phyloP scores from a whole-genome alignment of 1,284 basidiomycete genomes.

The Megacollybia platyphylla region DNA sequence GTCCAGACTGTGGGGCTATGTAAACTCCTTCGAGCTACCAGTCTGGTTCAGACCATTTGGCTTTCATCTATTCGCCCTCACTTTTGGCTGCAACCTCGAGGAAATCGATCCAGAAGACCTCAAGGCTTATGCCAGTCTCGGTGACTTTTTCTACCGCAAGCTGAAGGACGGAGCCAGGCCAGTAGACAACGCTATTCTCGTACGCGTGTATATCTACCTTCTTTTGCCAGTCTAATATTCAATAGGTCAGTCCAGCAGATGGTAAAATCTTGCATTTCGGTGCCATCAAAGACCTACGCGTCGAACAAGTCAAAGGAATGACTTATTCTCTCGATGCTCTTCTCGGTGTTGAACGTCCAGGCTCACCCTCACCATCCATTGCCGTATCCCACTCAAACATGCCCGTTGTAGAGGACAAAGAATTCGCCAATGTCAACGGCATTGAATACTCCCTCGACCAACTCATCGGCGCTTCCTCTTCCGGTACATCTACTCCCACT shows the following conservation, averaged over 20 bases:
- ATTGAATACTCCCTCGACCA: conserved; percentile 90
- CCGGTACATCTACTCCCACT: conserved; percentile 19
- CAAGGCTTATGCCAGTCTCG: conserved; percentile 68
- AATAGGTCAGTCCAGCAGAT: conserved; percentile 84
- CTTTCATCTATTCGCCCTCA: conserved; percentile 73
- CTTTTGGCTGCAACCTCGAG: conserved; percentile 90
- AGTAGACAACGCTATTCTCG: conserved; percentile 69
- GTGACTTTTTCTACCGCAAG: conserved; percentile 91
- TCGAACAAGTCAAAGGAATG: conserved; percentile 97
- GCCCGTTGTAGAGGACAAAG: conserved; percentile 63
- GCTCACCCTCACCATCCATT: conserved; percentile 26
- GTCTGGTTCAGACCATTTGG: conserved; percentile 90
- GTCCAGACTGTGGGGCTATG: conserved; percentile 91
- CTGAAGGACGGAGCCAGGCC: conserved; percentile 77
- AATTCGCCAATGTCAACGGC: conserved; percentile 95
- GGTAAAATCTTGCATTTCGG: conserved; percentile 91
- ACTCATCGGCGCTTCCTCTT: conserved; percentile 44
- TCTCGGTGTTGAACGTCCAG: conserved; percentile 59
- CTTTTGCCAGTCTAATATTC: neutral
- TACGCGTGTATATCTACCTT: conserved; percentile 19
- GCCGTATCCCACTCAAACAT: conserved; percentile 28
- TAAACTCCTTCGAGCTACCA: conserved; percentile 87
- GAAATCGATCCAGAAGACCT: conserved; percentile 81
- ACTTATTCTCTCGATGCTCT: conserved; percentile 93
- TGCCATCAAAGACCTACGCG: conserved; percentile 66